A percentile compares a stretch with the other conserved stretches of the same genome.
Evolutionary conservation across 148 eudicot species (phyloP).

Genomic region (Rhododendron mucronatum): DNA sequence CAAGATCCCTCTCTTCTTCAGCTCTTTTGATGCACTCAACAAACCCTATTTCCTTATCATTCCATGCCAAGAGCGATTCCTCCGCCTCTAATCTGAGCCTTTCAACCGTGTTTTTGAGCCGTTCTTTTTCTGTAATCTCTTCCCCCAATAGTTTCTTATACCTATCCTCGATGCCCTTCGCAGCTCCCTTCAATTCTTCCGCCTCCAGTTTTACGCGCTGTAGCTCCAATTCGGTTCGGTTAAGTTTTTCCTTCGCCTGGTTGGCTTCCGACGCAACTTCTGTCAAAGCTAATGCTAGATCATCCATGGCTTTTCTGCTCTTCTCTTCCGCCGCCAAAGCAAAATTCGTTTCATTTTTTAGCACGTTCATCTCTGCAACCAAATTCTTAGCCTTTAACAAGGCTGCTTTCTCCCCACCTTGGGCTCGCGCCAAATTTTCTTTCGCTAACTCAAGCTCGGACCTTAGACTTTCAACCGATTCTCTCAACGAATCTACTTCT

Average conservation of each 20-base stretch:
- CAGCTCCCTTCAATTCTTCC: constrained; percentile 29
- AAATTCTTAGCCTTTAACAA: constrained; percentile 16
- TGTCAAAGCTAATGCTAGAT: constrained; percentile 66
- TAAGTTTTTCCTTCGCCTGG: constrained; percentile 51
- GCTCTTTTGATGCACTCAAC: constrained; percentile 64
- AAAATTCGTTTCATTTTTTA: constrained; percentile 42
- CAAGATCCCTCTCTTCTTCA: constrained; percentile 52
- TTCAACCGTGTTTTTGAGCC: constrained; percentile 42
- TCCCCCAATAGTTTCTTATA: constrained; percentile 38
- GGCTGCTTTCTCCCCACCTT: constrained; percentile 22
- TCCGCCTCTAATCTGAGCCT: constrained; percentile 68
- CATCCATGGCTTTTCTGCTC: constrained; percentile 79
- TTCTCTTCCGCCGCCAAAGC: constrained; percentile 75
- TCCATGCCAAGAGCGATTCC: constrained; percentile 69
- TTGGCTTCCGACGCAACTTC: constrained; percentile 68
- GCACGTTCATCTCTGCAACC: constrained; percentile 34
- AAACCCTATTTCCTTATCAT: constrained; percentile 67
- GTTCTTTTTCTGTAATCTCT: constrained; percentile 46
- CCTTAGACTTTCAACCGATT: constrained; percentile 23
- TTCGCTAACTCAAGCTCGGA: constrained; percentile 29
- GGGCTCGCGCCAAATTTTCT: constrained; percentile 17
- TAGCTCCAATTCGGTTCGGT: constrained; percentile 31
- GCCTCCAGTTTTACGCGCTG: constrained; percentile 41
- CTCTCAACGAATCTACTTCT: constrained; percentile 12
- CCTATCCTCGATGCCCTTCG: constrained; percentile 34